These are phyloP conservation scores for Tilletia walkeri DNA, from an alignment of 1,284 basidiomycete species.

Conservation along the genomic window DNA sequence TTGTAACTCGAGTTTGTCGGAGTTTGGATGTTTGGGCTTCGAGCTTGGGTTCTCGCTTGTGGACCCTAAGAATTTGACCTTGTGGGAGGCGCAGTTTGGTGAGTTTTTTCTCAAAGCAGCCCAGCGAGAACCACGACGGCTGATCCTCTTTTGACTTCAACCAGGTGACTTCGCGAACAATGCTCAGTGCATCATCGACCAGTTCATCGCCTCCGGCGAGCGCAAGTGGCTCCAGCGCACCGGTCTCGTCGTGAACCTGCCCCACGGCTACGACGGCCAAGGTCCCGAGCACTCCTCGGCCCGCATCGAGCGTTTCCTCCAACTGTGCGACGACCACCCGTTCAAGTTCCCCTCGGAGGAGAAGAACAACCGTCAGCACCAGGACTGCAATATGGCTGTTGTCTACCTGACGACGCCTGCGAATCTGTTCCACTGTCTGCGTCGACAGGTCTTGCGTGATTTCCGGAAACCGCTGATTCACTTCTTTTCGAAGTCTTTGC, in stretches of 20 bases:
- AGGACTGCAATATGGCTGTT: conserved; percentile 99
- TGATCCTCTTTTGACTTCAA: not conserved
- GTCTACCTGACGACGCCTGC: conserved; percentile 75
- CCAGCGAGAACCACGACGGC: conserved; percentile 69
- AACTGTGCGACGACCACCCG: conserved; percentile 96
- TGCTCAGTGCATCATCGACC: conserved; percentile 93
- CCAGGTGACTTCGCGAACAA: conserved; percentile 45
- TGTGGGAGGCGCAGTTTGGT: conserved; percentile 98
- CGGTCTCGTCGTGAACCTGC: conserved; percentile 82
- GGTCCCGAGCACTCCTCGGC: conserved; percentile 98
- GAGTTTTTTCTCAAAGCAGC: conserved; percentile 65
- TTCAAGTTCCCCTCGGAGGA: conserved; percentile 82
- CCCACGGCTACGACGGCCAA: conserved; percentile 96
- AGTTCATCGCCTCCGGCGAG: conserved; percentile 97
- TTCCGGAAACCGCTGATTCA: conserved; percentile 62
- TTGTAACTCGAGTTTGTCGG: conserved; percentile 96
- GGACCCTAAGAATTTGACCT: conserved; percentile 85
- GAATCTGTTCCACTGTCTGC: conserved; percentile 56
- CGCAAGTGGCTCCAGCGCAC: conserved; percentile 96
- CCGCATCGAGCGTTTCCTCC: conserved; percentile 92
- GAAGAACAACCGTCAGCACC: conserved; percentile 91
- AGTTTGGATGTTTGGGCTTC: conserved; percentile 92
- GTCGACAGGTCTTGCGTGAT: conserved; percentile 55
- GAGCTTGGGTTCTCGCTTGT: conserved; percentile 98
- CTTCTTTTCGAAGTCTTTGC: conserved; percentile 94